Evolutionary conservation across 345 rosid species (phyloP).

Genomic region (Camelina neglecta): DNA sequence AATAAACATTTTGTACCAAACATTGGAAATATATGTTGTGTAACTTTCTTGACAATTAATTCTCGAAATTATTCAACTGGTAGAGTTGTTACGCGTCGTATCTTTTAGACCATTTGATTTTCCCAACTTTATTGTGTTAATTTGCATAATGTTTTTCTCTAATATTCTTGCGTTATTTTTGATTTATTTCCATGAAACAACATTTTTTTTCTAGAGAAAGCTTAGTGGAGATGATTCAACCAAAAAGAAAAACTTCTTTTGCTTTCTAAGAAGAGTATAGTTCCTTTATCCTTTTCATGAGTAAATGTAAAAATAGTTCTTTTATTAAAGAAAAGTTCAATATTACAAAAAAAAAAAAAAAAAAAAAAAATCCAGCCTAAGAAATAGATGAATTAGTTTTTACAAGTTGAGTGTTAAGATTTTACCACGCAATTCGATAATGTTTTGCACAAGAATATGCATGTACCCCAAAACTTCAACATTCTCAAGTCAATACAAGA

Average conservation of each 20-base stretch:
- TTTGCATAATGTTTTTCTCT: neutral
- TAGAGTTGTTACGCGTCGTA: slow-evolving; percentile 32
- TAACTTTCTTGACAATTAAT: slow-evolving; percentile 35
- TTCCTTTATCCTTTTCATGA: slow-evolving; percentile 19
- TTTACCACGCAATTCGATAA: neutral
- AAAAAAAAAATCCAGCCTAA: neutral
- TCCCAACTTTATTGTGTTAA: neutral
- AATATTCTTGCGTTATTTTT: slow-evolving; percentile 1
- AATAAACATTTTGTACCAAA: slow-evolving; percentile 40
- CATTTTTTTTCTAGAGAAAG: neutral
- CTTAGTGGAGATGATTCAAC: neutral
- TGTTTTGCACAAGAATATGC: neutral
- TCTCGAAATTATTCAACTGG: neutral
- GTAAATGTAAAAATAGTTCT: slow-evolving; percentile 2
- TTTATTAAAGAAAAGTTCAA: neutral
- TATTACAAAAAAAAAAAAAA: neutral
- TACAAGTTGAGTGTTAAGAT: neutral
- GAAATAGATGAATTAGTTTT: neutral
- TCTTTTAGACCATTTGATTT: slow-evolving; percentile 5
- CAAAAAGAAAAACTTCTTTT: neutral
- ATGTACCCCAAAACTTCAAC: neutral
- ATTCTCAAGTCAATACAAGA: neutral
- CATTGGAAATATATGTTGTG: slow-evolving; percentile 36
- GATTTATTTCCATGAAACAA: slow-evolving; percentile 22
- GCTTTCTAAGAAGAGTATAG: slow-evolving; percentile 18